A percentile compares a stretch with the other conserved stretches of the same genome.
Conservation (phyloP, 2,329 filamentous ascomycete species). For the Colletotrichum cordylinicola region DNA sequence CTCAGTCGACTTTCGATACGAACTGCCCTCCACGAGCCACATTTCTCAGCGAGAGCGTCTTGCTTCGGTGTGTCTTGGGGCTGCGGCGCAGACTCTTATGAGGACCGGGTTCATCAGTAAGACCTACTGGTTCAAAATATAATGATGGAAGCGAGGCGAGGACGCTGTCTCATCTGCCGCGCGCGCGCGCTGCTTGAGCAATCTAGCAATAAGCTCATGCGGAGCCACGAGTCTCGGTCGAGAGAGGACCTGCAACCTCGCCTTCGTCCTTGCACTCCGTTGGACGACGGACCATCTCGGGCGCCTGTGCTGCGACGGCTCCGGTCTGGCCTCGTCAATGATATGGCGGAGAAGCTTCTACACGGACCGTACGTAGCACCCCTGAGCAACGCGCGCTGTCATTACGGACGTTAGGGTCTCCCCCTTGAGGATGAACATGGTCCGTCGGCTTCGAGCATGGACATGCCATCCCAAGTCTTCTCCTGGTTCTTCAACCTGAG, state of each 20-base stretch:
- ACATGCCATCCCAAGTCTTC: not conserved
- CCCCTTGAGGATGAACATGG: not conserved
- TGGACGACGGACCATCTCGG: not conserved
- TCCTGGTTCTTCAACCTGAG: not conserved
- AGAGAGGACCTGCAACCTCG: not conserved
- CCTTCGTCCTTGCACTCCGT: not conserved
- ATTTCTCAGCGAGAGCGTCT: not conserved
- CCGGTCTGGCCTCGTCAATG: not conserved
- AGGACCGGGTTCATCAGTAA: not conserved
- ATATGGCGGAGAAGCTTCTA: not conserved
- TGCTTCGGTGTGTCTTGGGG: not conserved
- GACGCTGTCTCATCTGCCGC: conserved; percentile 8
- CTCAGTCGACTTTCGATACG: conserved; percentile 22
- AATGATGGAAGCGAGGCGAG: not conserved
- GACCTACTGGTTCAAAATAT: not conserved
- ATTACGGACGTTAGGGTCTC: not conserved
- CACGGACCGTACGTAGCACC: not conserved
- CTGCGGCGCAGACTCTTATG: not conserved
- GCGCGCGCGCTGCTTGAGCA: not conserved
- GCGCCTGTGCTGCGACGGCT: not conserved
- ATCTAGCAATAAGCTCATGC: conserved; percentile 1
- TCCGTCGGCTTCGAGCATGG: conserved; percentile 10
- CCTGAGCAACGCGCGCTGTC: not conserved
- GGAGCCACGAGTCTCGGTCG: not conserved
- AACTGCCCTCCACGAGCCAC: not conserved